Evolutionary conservation across 2,329 filamentous ascomycete genomes (phyloP).

Genomic region (Fusarium albosuccineum): DNA sequence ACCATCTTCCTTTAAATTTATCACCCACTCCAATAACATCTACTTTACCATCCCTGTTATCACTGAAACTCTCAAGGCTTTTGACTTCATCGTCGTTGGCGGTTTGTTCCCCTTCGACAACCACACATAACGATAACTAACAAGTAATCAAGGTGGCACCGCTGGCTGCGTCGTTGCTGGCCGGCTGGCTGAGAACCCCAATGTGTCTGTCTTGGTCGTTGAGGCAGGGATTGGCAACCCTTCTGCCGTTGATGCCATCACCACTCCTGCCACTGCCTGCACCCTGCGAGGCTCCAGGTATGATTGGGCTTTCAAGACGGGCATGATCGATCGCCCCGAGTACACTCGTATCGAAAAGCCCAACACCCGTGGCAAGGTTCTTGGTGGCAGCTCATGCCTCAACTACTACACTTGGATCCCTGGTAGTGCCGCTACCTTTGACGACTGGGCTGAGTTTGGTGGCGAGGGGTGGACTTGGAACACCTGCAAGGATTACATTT

Average conservation of each 20-base stretch:
- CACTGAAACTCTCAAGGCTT: slow-evolving; percentile 15
- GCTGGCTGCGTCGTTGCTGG: slow-evolving; percentile 54
- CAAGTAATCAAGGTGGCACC: slow-evolving; percentile 44
- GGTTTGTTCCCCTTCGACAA: not conserved
- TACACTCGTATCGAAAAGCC: slow-evolving; percentile 73
- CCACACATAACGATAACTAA: not conserved
- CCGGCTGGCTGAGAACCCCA: slow-evolving; percentile 52
- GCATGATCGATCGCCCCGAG: slow-evolving; percentile 69
- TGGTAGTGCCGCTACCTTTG: slow-evolving; percentile 69
- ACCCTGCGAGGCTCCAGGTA: slow-evolving; percentile 66
- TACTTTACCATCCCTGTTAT: slow-evolving; percentile 11
- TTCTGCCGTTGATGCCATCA: slow-evolving; percentile 63
- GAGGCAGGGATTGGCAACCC: slow-evolving; percentile 64
- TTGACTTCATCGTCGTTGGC: slow-evolving; percentile 30
- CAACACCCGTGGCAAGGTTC: slow-evolving; percentile 70
- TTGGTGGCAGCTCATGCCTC: slow-evolving; percentile 69
- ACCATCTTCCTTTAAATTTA: not conserved
- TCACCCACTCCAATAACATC: too few species aligned
- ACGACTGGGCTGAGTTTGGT: slow-evolving; percentile 79
- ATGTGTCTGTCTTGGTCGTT: slow-evolving; percentile 59
- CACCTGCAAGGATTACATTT: slow-evolving; percentile 62
- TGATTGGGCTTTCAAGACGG: slow-evolving; percentile 73
- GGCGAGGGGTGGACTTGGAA: slow-evolving; percentile 74
- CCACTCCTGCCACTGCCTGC: slow-evolving; percentile 66
- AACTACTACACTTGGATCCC: slow-evolving; percentile 77